Base-by-base conservation (phyloP, 148 eudicot species). In the Pouteria glomerata region DNA sequence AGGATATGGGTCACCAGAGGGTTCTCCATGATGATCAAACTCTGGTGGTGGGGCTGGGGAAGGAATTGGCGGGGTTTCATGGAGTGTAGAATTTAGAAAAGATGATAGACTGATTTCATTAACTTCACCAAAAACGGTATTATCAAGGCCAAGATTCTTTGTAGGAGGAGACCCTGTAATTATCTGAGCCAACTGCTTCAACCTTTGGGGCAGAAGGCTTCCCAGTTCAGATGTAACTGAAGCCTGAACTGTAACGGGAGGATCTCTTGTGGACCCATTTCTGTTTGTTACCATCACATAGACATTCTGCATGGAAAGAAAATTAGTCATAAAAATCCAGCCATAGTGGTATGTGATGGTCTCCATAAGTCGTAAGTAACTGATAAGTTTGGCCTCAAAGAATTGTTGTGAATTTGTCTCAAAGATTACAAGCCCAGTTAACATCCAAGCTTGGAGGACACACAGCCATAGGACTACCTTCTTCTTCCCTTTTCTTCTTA, bases 41-140 rank as follows among this genome's bases (percentile, higher is more conserved):
- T 44, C 68, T 6, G 83, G 88, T 12, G 73, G 13, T 37, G 90
- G 86, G 27, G 83, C 53, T 6, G 85, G 86, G 69, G 86, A 67
- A 56, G 88, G 77, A n/a, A 78, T 27, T 55, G 88, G 82, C 23
- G 85, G 68, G 71, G 73, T 47, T 48, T 77, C 72, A 62, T 78
- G 58, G 71, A 79, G 77, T 8, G 87, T 75, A 52, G 45, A 73
- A 26, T 81, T 78, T 24, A 88, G 70, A 77, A 55, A 79, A 45
- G 84, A 74, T 8, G 92, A 88, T 74, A 88, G 66, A 26, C 85
- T 83, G 47, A 88, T 75, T 75, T 76, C 82, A 66, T 88, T 88
- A 16, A 85, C 92, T 73, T 80, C 81, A 73, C 92, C 92, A 78
- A 88, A 88, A 39, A 88, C 79, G 23, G 85, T 57, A 71, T 85